Conservation (phyloP, 768 basidiomycete genomes). For the Baorangia bicolor region DNA sequence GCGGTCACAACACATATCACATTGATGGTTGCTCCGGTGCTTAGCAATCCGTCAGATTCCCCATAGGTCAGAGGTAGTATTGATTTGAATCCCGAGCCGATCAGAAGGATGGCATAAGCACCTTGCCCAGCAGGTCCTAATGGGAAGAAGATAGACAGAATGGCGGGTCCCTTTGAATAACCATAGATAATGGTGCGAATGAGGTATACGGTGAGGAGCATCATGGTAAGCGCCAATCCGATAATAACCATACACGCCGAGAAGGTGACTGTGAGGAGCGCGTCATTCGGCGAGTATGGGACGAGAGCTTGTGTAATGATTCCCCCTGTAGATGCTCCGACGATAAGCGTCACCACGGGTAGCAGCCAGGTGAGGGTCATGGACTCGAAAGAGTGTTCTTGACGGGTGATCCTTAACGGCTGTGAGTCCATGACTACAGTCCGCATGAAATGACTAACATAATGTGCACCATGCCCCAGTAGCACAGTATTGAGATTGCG, state of each 20-base stretch:
- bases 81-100: conserved; percentile 48
- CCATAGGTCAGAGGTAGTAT: conserved; percentile 37
- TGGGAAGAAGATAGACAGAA: conserved; percentile 69
- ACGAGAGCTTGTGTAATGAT: conserved; percentile 52
- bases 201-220: conserved; percentile 67
- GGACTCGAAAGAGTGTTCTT: conserved; percentile 52
- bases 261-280: conserved; percentile 53
- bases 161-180: conserved; percentile 43
- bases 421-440: conserved; percentile 17
- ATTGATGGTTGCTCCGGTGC: conserved; percentile 42
- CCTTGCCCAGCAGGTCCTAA: conserved; percentile 73
- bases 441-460: conserved; percentile 49
- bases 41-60: conserved; percentile 36
- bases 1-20: conserved; percentile 46
- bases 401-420: conserved; percentile 49
- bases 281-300: conserved; percentile 43
- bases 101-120: conserved; percentile 53
- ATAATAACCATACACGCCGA: conserved; percentile 56
- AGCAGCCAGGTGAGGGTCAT: conserved; percentile 73
- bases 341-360: conserved; percentile 72
- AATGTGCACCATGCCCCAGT: conserved; percentile 59
- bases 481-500: conserved; percentile 52
- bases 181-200: conserved; percentile 58
- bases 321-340: conserved; percentile 67
- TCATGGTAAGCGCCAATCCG: conserved; percentile 58